Percentiles rank a stretch among this genome's conserved stretches.
Conservation (phyloP, 495 filamentous ascomycete species). For the Tuber brumale region DNA sequence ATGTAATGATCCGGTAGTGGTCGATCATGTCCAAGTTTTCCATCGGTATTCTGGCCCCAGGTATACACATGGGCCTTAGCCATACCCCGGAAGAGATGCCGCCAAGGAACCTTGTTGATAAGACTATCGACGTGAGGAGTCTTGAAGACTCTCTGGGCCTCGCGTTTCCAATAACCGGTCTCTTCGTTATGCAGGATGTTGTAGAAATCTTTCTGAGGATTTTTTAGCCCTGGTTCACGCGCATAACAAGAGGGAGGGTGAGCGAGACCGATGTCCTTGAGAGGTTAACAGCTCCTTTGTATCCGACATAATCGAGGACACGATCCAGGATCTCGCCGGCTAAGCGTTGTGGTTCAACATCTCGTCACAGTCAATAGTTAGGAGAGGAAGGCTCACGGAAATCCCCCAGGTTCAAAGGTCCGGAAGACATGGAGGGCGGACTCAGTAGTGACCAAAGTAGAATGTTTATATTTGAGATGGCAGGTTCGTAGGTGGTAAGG, state of each 20-base stretch:
- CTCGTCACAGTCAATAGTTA: not conserved
- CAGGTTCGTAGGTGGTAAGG: not conserved
- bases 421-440: not conserved
- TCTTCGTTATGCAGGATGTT: not conserved
- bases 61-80: conserved; percentile 31
- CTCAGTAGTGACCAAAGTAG: not conserved
- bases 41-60: conserved; percentile 28
- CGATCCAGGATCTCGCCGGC: conserved; percentile 30
- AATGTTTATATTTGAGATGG: not conserved
- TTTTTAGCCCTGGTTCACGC: conserved; percentile 5
- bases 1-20: not conserved
- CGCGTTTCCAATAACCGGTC: not conserved
- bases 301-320: conserved; percentile 21
- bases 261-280: conserved; percentile 5
- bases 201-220: conserved; percentile 14
- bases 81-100: conserved; percentile 27
- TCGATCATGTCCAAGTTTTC: conserved; percentile 28
- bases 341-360: conserved; percentile 1
- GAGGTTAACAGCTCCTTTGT: conserved; percentile 16
- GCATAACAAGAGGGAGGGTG: conserved; percentile 11
- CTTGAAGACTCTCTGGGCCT: not conserved
- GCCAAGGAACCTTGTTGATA: conserved; percentile 21
- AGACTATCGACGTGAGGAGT: conserved; percentile 4
- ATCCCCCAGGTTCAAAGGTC: conserved; percentile 7
- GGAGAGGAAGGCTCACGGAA: conserved; percentile 18